Percentiles rank a stretch among this genome's conserved stretches.
These are phyloP conservation scores for Raphanus sativus DNA, from an alignment of 345 rosid genomes.

Conservation along the genomic window DNA sequence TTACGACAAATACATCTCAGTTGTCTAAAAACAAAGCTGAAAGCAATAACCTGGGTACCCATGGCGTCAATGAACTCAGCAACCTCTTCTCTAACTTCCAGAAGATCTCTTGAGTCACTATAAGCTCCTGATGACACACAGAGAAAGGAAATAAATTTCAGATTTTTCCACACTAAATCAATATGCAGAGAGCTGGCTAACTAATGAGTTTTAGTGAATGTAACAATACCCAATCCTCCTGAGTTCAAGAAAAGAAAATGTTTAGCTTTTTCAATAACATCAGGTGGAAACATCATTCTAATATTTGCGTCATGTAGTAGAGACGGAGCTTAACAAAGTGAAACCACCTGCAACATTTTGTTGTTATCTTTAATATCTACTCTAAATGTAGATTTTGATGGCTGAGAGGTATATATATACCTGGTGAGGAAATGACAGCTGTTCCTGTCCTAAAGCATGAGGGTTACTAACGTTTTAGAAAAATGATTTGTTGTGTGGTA, in stretches of 20 bases:
- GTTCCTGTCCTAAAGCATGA: slow-evolving; percentile 98
- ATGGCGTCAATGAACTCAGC: slow-evolving; percentile 96
- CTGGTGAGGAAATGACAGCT: slow-evolving; percentile 90
- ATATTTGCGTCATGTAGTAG: too few relatives aligned
- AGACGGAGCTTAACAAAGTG: slow-evolving; percentile 97
- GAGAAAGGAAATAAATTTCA: background rate
- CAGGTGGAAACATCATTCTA: slow-evolving; percentile 84
- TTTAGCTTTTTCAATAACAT: slow-evolving; percentile 91
- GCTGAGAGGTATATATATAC: slow-evolving; percentile 33
- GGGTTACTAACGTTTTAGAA: slow-evolving; percentile 93
- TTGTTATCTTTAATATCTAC: slow-evolving; percentile 8
- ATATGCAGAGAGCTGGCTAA: background rate
- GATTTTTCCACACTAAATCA: background rate
- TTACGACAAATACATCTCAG: background rate
- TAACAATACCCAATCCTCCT: slow-evolving; percentile 94
- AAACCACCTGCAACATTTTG: slow-evolving; percentile 65
- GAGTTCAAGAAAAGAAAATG: slow-evolving; percentile 75
- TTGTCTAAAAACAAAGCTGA: background rate
- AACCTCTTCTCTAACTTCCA: slow-evolving; percentile 86
- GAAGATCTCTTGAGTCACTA: slow-evolving; percentile 92
- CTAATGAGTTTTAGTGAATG: background rate
- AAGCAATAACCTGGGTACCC: slow-evolving; percentile 79
- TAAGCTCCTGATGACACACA: slow-evolving; percentile 67
- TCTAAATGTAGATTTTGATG: slow-evolving; percentile 28
- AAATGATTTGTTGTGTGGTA: slow-evolving; percentile 62